Evolutionary conservation across 495 filamentous ascomycete genomes (phyloP), one percentile per base, ranked within the genome.

Genomic region (Talaromyces proteolyticus): DNA sequence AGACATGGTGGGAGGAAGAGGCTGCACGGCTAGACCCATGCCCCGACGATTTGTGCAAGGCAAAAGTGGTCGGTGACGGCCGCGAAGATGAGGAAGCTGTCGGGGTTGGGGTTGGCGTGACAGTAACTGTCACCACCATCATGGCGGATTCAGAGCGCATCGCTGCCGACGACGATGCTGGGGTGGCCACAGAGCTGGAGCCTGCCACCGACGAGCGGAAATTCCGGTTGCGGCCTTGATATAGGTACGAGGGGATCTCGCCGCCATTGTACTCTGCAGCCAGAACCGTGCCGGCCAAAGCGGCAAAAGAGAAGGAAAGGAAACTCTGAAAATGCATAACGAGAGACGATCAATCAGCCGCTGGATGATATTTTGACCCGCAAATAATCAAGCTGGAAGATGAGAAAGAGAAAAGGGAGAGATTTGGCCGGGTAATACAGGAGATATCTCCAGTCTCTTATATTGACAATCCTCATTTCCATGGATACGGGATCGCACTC

Each of bases 241-340:
- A 11, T n/a, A 49, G 20, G 20, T 21, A 14, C 0, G 36, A 38
- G 14, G 47, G 47, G 37, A 40, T 41, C 26, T 26, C 36, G 34
- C 36, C 36, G 37, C 47, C 47, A 23, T 40, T 39, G 47, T 49
- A 49, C 8, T 49, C 21, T 23, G 47, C 36, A 18, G 62, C 64
- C 2, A 50, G 41, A 5, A 54, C 47, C 14, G 55, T 59, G 50
- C 51, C 51, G 23, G 59, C 49, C 38, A 67, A 38, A 42, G 51
- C 53, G 45, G 56, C 59, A 5, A 62, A 17, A 29, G 48, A 54
- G 24, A 60, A 17, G 10, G 48, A 44, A 41, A 63, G 14, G 19
- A 60, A 6, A 42, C 42, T 50, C 49, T 47, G 58, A 19, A 65
- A 43, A 10, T 63, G 56, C 64, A 67, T 67, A 18, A 12, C 55